Conservation (phyloP, 2,329 filamentous ascomycete genomes). For the Dichotomopilus funicola region DNA sequence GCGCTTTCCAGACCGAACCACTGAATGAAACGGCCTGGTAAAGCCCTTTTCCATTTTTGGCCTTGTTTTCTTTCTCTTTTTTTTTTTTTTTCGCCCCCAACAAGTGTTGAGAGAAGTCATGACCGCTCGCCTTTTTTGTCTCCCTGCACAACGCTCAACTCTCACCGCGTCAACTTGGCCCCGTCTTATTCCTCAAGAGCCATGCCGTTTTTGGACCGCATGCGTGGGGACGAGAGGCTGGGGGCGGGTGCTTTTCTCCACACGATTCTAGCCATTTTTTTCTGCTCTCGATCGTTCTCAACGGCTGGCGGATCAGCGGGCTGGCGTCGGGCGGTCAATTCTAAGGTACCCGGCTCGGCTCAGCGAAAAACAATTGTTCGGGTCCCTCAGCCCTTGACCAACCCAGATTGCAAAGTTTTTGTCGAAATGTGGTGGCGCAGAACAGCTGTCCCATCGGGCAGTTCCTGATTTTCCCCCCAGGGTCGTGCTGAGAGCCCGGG, state of each 20-base stretch:
- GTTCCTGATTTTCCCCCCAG: background rate
- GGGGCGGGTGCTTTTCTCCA: constrained; percentile 6
- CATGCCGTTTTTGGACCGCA: constrained; percentile 2
- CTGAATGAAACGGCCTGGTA: too few relatives aligned
- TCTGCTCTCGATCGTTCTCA: background rate
- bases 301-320: background rate
- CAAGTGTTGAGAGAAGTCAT: background rate
- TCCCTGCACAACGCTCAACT: background rate
- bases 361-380: background rate
- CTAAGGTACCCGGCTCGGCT: background rate
- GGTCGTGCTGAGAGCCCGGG: background rate
- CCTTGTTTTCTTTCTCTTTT: background rate
- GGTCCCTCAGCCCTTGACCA: background rate
- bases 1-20: too few relatives aligned
- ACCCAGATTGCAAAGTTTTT: constrained; percentile 13
- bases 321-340: constrained; percentile 3
- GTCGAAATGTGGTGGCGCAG: background rate
- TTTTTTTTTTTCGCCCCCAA: background rate
- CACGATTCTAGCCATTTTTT: constrained; percentile 3
- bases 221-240: constrained; percentile 5
- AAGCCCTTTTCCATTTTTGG: too few relatives aligned
- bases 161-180: constrained; percentile 9
- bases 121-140: background rate
- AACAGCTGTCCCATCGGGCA: background rate
- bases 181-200: constrained; percentile 6